A percentile compares a stretch with the other conserved stretches of the same genome.
These are phyloP conservation scores for Thielaviopsis populi DNA, from an alignment of 2,329 filamentous ascomycete species.

Conservation along the genomic window DNA sequence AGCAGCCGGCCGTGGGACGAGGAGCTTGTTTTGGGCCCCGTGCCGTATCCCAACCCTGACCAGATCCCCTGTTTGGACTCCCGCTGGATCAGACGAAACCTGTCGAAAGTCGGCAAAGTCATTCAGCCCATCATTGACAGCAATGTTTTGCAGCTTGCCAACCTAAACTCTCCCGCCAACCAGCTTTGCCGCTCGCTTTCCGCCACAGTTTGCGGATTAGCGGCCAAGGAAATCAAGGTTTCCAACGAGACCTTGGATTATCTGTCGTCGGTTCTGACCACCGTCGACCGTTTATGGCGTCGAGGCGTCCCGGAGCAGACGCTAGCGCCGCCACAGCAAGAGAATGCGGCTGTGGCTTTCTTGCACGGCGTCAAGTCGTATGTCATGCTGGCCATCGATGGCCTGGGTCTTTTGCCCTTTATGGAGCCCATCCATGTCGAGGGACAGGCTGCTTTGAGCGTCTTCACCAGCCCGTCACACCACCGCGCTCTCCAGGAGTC, in stretches of 20 bases:
- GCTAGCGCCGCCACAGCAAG: too few relatives aligned
- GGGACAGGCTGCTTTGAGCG: slow-evolving; percentile 34
- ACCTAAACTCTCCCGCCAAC: slow-evolving; percentile 36
- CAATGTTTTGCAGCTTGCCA: slow-evolving; percentile 46
- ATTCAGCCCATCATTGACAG: slow-evolving; percentile 45
- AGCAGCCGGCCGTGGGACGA: slow-evolving; percentile 55
- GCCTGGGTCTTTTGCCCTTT: slow-evolving; percentile 45
- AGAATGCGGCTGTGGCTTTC: slow-evolving; percentile 32
- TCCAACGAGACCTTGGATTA: slow-evolving; percentile 71
- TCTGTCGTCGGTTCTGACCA: slow-evolving; percentile 27
- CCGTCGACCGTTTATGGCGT: slow-evolving; percentile 18
- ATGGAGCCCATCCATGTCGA: slow-evolving; percentile 43
- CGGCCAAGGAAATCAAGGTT: slow-evolving; percentile 69
- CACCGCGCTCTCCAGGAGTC: neutral
- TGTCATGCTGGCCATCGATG: slow-evolving; percentile 33
- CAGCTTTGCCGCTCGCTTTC: slow-evolving; percentile 8
- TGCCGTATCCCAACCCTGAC: slow-evolving; percentile 42
- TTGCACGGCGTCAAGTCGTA: slow-evolving; percentile 39
- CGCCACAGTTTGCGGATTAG: slow-evolving; percentile 7
- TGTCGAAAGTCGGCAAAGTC: slow-evolving; percentile 47
- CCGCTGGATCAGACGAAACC: slow-evolving; percentile 70
- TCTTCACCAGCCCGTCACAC: slow-evolving; percentile 34
- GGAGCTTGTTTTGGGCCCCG: slow-evolving; percentile 48
- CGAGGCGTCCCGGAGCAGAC: slow-evolving; percentile 37
- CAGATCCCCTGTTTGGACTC: slow-evolving; percentile 74